phyloP scores from a whole-genome alignment of 2,329 filamentous ascomycete genomes.

The Cyclaneusma minus region DNA sequence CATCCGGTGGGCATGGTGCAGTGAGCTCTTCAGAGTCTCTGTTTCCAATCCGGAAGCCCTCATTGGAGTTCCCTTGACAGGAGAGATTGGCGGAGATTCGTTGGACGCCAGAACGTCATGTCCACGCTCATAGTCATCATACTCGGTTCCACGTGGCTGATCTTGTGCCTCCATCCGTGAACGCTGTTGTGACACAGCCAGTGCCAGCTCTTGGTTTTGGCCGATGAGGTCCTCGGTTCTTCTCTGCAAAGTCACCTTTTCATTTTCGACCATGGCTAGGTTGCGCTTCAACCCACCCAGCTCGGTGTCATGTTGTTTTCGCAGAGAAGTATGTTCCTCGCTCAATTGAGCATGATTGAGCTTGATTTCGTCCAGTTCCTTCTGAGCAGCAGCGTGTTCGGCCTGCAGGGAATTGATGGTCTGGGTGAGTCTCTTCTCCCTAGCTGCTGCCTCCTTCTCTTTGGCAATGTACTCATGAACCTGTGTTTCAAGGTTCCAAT shows the following conservation, averaged over 20 bases:
- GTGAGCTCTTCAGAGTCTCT: conserved; percentile 85
- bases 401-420: conserved; percentile 51
- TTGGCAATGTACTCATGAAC: conserved; percentile 67
- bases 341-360: conserved; percentile 60
- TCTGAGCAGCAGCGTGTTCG: conserved; percentile 65
- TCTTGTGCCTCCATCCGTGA: conserved; percentile 52
- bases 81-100: conserved; percentile 79
- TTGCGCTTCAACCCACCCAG: conserved; percentile 70
- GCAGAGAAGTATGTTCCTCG: conserved; percentile 62
- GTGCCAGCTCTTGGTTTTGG: conserved; percentile 85
- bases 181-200: conserved; percentile 61
- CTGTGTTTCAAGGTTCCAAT: conserved; percentile 91
- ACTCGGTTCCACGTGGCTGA: conserved; percentile 37
- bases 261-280: conserved; percentile 61
- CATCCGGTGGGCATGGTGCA: conserved; percentile 88
- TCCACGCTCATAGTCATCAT: conserved; percentile 48
- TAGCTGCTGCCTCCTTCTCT: conserved; percentile 62
- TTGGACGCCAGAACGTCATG: conserved; percentile 65
- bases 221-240: conserved; percentile 77
- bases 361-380: conserved; percentile 83
- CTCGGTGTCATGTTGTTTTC: conserved; percentile 82
- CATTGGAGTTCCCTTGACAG: conserved; percentile 80
- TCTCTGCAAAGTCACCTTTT: conserved; percentile 62
- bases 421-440: conserved; percentile 68
- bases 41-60: conserved; percentile 85